Evolutionary conservation across 2,329 filamentous ascomycete genomes (phyloP).

Genomic region (Trichothecium sympodiale): DNA sequence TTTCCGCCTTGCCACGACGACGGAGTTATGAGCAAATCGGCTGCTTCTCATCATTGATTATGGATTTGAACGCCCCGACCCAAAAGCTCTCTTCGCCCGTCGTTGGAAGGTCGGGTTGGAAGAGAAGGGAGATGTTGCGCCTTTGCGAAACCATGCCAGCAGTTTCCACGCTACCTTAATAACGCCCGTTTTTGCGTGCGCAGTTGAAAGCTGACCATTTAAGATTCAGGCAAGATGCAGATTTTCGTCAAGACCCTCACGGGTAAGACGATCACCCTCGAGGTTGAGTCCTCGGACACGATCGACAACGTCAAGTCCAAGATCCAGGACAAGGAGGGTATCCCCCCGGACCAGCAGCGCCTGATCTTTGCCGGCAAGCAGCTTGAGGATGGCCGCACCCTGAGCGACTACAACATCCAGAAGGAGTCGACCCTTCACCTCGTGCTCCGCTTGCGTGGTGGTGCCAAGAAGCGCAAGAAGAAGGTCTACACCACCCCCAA

Average conservation of each 20-base stretch:
- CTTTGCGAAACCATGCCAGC: no score
- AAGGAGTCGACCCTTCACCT: conserved; percentile 99
- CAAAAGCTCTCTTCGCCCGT: no score
- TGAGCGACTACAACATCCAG: conserved; percentile 99
- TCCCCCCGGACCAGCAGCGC: conserved; percentile 97
- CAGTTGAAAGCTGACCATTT: no score
- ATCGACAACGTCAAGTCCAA: conserved; percentile 99
- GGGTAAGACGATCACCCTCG: conserved; percentile 99
- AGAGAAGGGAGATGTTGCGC: no score
- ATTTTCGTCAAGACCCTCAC: conserved; percentile 81
- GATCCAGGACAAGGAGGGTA: conserved; percentile 98
- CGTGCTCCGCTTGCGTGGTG: conserved; percentile 95
- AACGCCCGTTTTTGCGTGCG: no score
- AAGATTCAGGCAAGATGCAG: conserved; percentile 54
- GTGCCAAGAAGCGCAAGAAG: conserved; percentile 99
- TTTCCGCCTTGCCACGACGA: conserved; percentile 10
- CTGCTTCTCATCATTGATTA: no score
- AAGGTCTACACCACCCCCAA: conserved; percentile 99
- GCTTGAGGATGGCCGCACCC: conserved; percentile 97
- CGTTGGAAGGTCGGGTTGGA: no score
- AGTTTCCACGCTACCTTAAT: no score
- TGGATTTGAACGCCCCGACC: no score
- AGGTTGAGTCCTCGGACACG: conserved; percentile 99
- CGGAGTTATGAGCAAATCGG: conserved; percentile 7
- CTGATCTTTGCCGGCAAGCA: conserved; percentile 99